Conservation (phyloP, 805 yeast genomes). For the Clavispora asparagi region DNA sequence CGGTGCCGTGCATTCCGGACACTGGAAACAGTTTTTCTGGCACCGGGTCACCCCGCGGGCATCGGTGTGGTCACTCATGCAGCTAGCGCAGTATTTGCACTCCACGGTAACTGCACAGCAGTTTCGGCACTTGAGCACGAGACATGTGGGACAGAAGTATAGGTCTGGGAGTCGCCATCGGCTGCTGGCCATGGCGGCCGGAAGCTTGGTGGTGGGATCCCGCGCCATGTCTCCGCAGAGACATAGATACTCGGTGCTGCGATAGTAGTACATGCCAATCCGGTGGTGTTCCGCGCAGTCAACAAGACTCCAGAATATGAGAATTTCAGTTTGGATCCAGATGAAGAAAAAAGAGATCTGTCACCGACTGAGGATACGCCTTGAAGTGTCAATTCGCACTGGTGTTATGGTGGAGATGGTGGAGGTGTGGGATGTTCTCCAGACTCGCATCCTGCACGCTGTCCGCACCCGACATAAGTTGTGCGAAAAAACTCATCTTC, state of each 20-base stretch:
- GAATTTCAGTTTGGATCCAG: too few species aligned
- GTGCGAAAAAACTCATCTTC: conserved; percentile 1
- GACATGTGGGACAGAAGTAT: conserved; percentile 36
- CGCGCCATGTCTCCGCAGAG: conserved; percentile 6
- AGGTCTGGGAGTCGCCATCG: conserved; percentile 20
- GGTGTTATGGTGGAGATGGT: not conserved
- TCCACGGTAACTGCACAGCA: conserved; percentile 23
- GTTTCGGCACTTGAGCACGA: conserved; percentile 20
- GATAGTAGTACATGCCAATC: conserved; percentile 5
- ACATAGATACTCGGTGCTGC: conserved; percentile 10
- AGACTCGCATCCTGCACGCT: not conserved
- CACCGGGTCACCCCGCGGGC: conserved; percentile 20
- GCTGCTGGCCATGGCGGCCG: not conserved
- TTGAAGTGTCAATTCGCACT: too few species aligned
- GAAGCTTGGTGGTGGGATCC: conserved; percentile 3
- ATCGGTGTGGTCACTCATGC: conserved; percentile 31
- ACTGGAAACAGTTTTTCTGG: conserved; percentile 34
- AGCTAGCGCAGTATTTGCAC: conserved; percentile 33
- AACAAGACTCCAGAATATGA: too few species aligned
- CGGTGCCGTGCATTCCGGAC: conserved; percentile 31
- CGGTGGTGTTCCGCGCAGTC: too few species aligned
- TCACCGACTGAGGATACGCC: too few species aligned
- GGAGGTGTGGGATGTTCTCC: not conserved
- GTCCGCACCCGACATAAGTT: not conserved
- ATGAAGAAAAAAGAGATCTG: too few species aligned